phyloP scores from a whole-genome alignment of 192 early-diverging fungal species.

The Backusella tuberculispora region DNA sequence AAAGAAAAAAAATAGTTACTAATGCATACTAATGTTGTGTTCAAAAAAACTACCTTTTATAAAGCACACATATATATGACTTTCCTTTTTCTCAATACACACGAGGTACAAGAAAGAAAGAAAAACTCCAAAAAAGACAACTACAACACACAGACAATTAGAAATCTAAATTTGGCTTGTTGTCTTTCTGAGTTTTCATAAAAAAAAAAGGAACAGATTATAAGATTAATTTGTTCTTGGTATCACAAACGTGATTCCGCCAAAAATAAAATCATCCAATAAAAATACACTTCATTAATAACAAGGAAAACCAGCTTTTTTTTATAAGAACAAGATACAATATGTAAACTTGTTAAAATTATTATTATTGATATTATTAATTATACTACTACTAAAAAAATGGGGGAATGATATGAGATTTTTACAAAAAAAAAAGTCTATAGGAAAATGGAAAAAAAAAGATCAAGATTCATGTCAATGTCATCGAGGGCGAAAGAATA shows the following conservation, averaged over 20 bases:
- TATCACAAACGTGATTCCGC: neutral
- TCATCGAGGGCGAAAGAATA: neutral
- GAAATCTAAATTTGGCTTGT: constrained; percentile 1
- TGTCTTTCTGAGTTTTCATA: constrained; percentile 12
- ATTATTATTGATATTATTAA: constrained; percentile 5
- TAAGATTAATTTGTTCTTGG: too few species aligned
- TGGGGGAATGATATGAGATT: neutral
- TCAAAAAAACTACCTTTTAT: neutral
- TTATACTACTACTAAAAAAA: constrained; percentile 1
- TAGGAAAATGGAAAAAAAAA: constrained; percentile 10
- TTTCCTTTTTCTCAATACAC: constrained; percentile 7
- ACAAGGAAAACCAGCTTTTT: too few species aligned
- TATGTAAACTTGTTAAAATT: neutral
- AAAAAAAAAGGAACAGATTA: constrained; percentile 11
- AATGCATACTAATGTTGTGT: neutral
- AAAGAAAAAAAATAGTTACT: neutral
- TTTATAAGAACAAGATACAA: constrained; percentile 14
- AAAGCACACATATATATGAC: neutral
- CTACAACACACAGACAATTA: constrained; percentile 6
- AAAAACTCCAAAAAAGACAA: too few species aligned
- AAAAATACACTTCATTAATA: neutral
- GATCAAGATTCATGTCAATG: constrained; percentile 14
- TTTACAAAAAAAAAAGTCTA: constrained; percentile 22
- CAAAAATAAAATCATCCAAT: neutral
- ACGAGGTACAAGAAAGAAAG: neutral